Conservation (phyloP, 2,329 filamentous ascomycete species). For the Pseudogymnoascus sp. region DNA sequence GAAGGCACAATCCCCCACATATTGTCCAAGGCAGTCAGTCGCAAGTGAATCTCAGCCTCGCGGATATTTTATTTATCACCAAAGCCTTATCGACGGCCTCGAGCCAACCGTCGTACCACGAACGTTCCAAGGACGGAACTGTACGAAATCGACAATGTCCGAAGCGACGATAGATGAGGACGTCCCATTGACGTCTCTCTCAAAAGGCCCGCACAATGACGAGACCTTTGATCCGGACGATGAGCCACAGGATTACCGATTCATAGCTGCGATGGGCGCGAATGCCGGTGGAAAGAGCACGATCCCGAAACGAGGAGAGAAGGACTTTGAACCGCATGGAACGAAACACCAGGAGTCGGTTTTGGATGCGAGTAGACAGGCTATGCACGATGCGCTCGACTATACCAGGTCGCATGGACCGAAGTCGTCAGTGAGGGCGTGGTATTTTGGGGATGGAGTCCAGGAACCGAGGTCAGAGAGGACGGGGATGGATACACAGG, state of each 20-base stretch:
- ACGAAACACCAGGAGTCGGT: conserved; percentile 71
- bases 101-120: background rate
- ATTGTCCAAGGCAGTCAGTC: background rate
- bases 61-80: conserved; percentile 2
- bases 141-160: conserved; percentile 3
- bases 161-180: conserved; percentile 24
- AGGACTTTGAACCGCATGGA: conserved; percentile 92
- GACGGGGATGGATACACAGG: background rate
- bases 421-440: conserved; percentile 58
- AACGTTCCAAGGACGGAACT: background rate
- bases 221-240: conserved; percentile 62
- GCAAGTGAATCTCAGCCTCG: conserved; percentile 1
- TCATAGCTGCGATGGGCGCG: conserved; percentile 48
- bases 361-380: conserved; percentile 71
- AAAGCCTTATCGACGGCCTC: background rate
- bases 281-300: conserved; percentile 41
- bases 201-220: conserved; percentile 15
- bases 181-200: conserved; percentile 20
- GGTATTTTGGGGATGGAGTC: conserved; percentile 59
- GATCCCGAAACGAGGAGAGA: conserved; percentile 84
- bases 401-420: conserved; percentile 67
- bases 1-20: background rate
- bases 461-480: conserved; percentile 10
- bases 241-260: conserved; percentile 79
- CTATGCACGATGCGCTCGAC: conserved; percentile 81